These are phyloP conservation scores for Exidia glandulosa DNA, from an alignment of 768 basidiomycete species.

Conservation along the genomic window DNA sequence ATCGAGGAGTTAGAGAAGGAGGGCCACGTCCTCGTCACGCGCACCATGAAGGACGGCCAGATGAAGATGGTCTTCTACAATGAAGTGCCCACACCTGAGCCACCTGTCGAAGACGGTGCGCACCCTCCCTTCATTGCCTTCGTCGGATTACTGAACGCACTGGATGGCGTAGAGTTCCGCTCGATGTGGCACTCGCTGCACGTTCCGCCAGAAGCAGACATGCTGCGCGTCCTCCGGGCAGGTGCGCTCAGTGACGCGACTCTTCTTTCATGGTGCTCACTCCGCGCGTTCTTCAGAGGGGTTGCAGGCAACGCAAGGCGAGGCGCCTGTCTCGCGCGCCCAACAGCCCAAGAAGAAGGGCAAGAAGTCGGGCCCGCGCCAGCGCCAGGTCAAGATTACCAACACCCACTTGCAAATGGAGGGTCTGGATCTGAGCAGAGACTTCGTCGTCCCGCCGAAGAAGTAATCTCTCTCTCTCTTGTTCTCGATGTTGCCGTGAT, in stretches of 20 bases:
- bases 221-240: conserved; percentile 64
- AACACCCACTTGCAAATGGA: conserved; percentile 81
- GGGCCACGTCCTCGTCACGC: conserved; percentile 79
- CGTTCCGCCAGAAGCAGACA: conserved; percentile 77
- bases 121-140: conserved; percentile 5
- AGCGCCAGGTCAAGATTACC: conserved; percentile 73
- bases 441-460: conserved; percentile 33
- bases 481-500: no score
- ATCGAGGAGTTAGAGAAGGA: conserved; percentile 86
- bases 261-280: background rate
- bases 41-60: conserved; percentile 74
- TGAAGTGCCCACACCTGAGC: conserved; percentile 67
- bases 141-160: background rate
- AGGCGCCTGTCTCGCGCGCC: conserved; percentile 42
- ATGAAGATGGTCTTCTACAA: conserved; percentile 85
- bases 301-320: conserved; percentile 65
- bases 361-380: conserved; percentile 59
- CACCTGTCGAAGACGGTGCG: conserved; percentile 70
- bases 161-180: conserved; percentile 58
- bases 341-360: conserved; percentile 69
- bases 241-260: conserved; percentile 30
- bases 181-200: conserved; percentile 80
- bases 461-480: no score
- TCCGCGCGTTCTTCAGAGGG: conserved; percentile 41
- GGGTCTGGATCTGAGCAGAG: conserved; percentile 67